A percentile compares a stretch with the other conserved stretches of the same genome.
Conservation (phyloP, 306 rosid genomes). For the Delonix regia region DNA sequence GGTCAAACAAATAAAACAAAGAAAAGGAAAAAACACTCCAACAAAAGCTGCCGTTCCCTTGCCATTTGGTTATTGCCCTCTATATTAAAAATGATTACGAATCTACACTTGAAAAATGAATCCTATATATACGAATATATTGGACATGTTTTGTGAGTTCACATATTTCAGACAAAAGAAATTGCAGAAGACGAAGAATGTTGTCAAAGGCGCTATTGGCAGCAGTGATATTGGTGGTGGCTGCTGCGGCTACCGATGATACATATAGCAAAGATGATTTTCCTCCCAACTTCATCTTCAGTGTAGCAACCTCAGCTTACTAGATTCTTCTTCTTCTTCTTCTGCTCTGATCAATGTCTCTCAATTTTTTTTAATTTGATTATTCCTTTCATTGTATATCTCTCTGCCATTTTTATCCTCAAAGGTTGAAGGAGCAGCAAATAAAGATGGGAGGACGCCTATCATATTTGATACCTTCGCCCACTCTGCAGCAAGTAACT, state of each 20-base stretch:
- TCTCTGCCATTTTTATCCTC: background rate
- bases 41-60: too few relatives aligned
- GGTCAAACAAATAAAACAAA: too few relatives aligned
- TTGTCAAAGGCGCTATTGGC: background rate
- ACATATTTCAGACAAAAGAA: too few relatives aligned
- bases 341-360: too few relatives aligned
- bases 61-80: too few relatives aligned
- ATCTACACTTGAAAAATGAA: too few relatives aligned
- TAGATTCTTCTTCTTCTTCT: conserved; percentile 47
- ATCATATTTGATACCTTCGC: conserved; percentile 49
- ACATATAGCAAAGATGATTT: conserved; percentile 52
- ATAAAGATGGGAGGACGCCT: conserved; percentile 23
- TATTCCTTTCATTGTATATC: background rate
- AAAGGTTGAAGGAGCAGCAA: conserved; percentile 31
- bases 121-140: too few relatives aligned
- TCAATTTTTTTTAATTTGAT: background rate
- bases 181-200: too few relatives aligned
- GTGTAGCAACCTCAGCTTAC: conserved; percentile 67
- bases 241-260: conserved; percentile 22
- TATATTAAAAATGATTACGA: too few relatives aligned
- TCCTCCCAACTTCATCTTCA: conserved; percentile 65
- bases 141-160: too few relatives aligned
- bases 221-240: background rate
- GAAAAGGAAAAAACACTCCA: too few relatives aligned
- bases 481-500: too few relatives aligned